phyloP scores from a whole-genome alignment of 1,284 basidiomycete genomes.

The Coriolopsis trogii region DNA sequence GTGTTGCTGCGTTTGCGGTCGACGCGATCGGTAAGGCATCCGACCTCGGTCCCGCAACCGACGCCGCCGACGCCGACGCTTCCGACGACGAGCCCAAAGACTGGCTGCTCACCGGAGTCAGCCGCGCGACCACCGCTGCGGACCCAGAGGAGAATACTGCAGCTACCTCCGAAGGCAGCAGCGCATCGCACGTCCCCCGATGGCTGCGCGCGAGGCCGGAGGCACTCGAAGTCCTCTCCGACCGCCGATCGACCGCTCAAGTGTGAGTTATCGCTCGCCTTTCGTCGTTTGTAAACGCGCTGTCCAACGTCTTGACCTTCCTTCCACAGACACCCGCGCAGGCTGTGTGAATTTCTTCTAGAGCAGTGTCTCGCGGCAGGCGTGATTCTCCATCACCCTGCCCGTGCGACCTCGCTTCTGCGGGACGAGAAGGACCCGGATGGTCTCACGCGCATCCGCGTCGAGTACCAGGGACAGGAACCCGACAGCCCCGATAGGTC shows the following conservation, averaged over 20 bases:
- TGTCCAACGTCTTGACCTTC: slow-evolving; percentile 6
- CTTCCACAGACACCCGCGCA: slow-evolving; percentile 41
- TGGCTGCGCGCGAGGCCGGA: slow-evolving; percentile 32
- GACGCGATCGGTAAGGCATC: too few relatives aligned
- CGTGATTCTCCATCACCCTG: slow-evolving; percentile 43
- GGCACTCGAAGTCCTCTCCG: slow-evolving; percentile 34
- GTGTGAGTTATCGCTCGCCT: slow-evolving; percentile 36
- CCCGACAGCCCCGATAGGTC: slow-evolving; percentile 11
- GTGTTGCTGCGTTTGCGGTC: too few relatives aligned
- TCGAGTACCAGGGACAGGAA: slow-evolving; percentile 28
- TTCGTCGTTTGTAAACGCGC: background rate
- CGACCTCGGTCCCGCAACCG: too few relatives aligned
- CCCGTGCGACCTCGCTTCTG: slow-evolving; percentile 31
- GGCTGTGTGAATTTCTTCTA: slow-evolving; percentile 55
- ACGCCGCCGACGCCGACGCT: background rate
- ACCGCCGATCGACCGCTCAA: slow-evolving; percentile 48
- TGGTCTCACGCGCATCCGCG: slow-evolving; percentile 18
- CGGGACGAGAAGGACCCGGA: slow-evolving; percentile 10
- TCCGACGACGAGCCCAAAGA: slow-evolving; percentile 17
- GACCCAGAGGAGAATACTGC: background rate
- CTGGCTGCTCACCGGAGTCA: slow-evolving; percentile 30
- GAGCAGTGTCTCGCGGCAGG: slow-evolving; percentile 44
- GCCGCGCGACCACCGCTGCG: slow-evolving; percentile 23
- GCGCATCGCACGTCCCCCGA: slow-evolving; percentile 20
- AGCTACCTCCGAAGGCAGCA: background rate